phyloP scores from a whole-genome alignment of 2,329 filamentous ascomycete species.

The Scedosporium aurantiacum region DNA sequence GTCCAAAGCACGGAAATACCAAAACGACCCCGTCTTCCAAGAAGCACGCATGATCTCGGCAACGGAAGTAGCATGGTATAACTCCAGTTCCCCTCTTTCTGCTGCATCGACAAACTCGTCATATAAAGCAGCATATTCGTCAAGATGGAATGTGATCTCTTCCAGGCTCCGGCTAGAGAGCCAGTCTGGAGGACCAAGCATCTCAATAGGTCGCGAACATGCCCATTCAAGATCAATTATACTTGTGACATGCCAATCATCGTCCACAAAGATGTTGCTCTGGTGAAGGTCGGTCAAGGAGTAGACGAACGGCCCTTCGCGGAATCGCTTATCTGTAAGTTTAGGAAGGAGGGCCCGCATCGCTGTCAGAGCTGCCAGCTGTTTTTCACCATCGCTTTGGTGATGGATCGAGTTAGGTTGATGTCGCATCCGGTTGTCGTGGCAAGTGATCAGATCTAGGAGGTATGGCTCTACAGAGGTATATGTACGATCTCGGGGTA shows the following conservation, averaged over 20 bases:
- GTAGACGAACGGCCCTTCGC: conserved; percentile 22
- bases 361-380: conserved; percentile 18
- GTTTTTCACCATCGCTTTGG: conserved; percentile 16
- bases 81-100: too few species aligned
- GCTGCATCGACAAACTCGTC: too few species aligned
- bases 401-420: conserved; percentile 22
- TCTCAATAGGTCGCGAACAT: conserved; percentile 18
- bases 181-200: conserved; percentile 20
- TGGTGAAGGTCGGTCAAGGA: conserved; percentile 26
- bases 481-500: conserved; percentile 21
- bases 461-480: conserved; percentile 17
- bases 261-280: conserved; percentile 27
- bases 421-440: conserved; percentile 21
- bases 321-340: conserved; percentile 12
- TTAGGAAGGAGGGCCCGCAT: conserved; percentile 14
- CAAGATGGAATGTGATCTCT: too few species aligned
- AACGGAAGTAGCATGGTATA: too few species aligned
- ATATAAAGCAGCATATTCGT: too few species aligned
- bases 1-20: too few species aligned
- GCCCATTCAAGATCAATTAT: conserved; percentile 25
- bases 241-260: conserved; percentile 20
- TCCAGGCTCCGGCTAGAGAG: conserved; percentile 7
- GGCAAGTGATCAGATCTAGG: conserved; percentile 20
- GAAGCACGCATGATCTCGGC: too few species aligned
- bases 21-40: too few species aligned